Conservation (phyloP, 1,284 basidiomycete species). For the Pseudozyma flocculosa region DNA sequence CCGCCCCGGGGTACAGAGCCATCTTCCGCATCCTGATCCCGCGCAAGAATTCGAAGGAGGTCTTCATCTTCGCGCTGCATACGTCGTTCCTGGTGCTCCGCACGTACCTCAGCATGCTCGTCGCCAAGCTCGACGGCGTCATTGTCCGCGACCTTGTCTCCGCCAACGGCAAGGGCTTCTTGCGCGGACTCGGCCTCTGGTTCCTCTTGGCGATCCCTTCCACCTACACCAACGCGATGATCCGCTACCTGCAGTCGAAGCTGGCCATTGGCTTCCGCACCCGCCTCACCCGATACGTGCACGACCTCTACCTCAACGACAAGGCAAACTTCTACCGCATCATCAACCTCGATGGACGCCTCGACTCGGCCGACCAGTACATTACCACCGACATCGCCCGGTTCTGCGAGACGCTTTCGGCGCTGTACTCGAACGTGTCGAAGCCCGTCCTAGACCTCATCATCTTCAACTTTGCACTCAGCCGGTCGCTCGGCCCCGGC, state of each 20-base stretch:
- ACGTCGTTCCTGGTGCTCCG: constrained; percentile 83
- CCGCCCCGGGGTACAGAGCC: too few species aligned
- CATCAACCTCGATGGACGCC: constrained; percentile 52
- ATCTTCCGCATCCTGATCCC: constrained; percentile 56
- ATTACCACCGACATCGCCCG: constrained; percentile 89
- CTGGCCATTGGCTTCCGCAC: constrained; percentile 81
- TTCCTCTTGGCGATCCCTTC: constrained; percentile 86
- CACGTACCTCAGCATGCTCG: constrained; percentile 71
- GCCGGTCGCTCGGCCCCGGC: constrained; percentile 74
- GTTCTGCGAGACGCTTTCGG: constrained; percentile 83
- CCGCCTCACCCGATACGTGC: constrained; percentile 83
- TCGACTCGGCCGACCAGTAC: constrained; percentile 63
- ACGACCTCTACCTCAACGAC: constrained; percentile 74
- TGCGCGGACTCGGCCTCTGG: constrained; percentile 82
- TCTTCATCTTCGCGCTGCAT: constrained; percentile 74
- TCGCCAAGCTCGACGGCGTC: constrained; percentile 83
- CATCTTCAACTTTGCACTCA: constrained; percentile 89
- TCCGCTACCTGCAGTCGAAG: constrained; percentile 86
- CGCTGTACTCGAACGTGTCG: constrained; percentile 68
- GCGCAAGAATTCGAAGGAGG: constrained; percentile 65
- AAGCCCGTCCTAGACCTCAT: constrained; percentile 89
- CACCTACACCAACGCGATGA: constrained; percentile 95
- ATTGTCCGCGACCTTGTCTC: constrained; percentile 87
- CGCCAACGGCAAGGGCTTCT: constrained; percentile 80
- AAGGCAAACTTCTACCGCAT: constrained; percentile 64